A percentile compares a stretch with the other conserved stretches of the same genome.
phyloP scores from a whole-genome alignment of 371 early-diverging fungal species.

The Ecytonucleospora hepatopenaei region DNA sequence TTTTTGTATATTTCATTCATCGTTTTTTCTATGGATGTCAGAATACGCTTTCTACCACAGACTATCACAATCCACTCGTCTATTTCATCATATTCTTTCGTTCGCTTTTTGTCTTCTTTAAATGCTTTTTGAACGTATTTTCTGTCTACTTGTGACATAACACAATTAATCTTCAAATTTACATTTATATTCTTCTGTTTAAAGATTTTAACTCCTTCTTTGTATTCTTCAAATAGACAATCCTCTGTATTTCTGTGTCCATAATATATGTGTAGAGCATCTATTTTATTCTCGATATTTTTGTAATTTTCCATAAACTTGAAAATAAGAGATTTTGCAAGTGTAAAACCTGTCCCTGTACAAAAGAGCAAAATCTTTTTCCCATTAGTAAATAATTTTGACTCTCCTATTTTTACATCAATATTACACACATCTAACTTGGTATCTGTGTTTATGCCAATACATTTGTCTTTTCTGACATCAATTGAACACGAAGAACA shows the following conservation, averaged over 20 bases:
- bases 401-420: conserved; percentile 28
- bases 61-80: conserved; percentile 40
- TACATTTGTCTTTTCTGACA: too few relatives aligned
- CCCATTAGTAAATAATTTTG: conserved; percentile 18
- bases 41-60: conserved; percentile 44
- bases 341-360: conserved; percentile 53
- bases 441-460: too few relatives aligned
- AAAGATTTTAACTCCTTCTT: neutral
- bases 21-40: conserved; percentile 23
- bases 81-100: conserved; percentile 14
- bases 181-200: too few relatives aligned
- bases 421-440: too few relatives aligned
- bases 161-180: conserved; percentile 12
- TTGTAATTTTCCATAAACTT: too few relatives aligned
- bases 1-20: conserved; percentile 27
- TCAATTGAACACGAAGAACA: too few relatives aligned
- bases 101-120: conserved; percentile 2
- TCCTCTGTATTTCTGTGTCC: conserved; percentile 46
- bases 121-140: conserved; percentile 36
- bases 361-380: conserved; percentile 48
- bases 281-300: too few relatives aligned
- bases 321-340: conserved; percentile 38
- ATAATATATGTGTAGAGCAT: too few relatives aligned
- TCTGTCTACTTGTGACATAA: conserved; percentile 29
- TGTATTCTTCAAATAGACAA: conserved; percentile 20